These are phyloP conservation scores for Sporobolomyces phaffii DNA, from an alignment of 768 basidiomycete genomes.

Conservation along the genomic window DNA sequence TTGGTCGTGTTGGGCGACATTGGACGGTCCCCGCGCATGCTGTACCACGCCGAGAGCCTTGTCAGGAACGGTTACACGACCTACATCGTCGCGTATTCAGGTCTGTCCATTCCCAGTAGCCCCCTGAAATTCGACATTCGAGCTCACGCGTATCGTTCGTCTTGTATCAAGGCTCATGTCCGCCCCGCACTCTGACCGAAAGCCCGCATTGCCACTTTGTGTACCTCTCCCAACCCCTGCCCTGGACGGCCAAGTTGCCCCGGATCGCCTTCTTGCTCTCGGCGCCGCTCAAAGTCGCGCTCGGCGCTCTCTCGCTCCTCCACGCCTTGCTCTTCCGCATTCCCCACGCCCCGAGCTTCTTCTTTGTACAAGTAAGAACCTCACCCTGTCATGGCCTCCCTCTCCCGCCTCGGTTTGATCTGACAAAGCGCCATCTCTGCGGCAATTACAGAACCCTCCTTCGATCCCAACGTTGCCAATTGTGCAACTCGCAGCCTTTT, in stretches of 20 bases:
- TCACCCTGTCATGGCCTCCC: too few species aligned
- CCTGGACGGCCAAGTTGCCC: conserved; percentile 55
- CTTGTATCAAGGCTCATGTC: conserved; percentile 3
- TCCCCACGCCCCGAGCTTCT: conserved; percentile 66
- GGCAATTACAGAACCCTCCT: conserved; percentile 90
- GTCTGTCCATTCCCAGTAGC: conserved; percentile 50
- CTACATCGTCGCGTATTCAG: conserved; percentile 75
- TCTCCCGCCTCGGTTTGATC: too few species aligned
- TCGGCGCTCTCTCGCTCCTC: conserved; percentile 63
- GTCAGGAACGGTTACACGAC: conserved; percentile 71
- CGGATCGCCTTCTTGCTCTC: conserved; percentile 56
- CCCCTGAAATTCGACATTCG: too few species aligned
- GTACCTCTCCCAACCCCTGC: conserved; percentile 59
- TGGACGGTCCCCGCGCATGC: conserved; percentile 92
- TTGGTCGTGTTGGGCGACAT: conserved; percentile 92
- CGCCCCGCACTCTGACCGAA: neutral
- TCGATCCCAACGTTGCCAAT: conserved; percentile 87
- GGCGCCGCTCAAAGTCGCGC: conserved; percentile 72
- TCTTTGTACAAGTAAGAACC: conserved; percentile 83
- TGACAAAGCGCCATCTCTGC: too few species aligned
- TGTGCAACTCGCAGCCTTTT: conserved; percentile 63
- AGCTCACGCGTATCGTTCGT: neutral
- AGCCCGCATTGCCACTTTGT: conserved; percentile 52
- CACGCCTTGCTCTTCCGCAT: conserved; percentile 59
- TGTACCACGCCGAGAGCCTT: conserved; percentile 95